phyloP scores from a whole-genome alignment of 75 land plant species.

The Gnetum montanum region DNA sequence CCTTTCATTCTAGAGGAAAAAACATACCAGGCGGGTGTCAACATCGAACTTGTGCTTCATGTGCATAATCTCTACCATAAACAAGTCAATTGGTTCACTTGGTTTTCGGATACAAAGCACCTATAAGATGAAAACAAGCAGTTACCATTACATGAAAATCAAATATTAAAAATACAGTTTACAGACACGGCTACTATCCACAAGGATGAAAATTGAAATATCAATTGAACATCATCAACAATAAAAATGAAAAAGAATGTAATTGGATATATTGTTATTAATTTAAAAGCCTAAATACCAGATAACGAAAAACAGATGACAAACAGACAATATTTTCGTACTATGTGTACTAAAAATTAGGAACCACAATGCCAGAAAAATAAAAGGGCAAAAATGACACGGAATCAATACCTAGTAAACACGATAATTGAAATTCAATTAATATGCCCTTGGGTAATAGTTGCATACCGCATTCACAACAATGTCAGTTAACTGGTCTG shows the following conservation, averaged over 20 bases:
- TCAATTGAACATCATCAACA: neutral
- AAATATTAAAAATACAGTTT: no score
- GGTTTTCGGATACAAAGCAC: constrained; percentile 90
- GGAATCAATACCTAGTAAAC: neutral
- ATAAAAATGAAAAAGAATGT: neutral
- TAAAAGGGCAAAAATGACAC: neutral
- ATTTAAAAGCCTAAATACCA: no score
- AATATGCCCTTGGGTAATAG: neutral
- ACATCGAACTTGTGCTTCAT: constrained; percentile 98
- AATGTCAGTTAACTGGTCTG: constrained; percentile 91
- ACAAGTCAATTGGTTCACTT: constrained; percentile 83
- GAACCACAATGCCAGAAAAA: neutral
- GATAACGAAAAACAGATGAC: no score
- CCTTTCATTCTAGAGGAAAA: no score
- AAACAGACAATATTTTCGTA: neutral
- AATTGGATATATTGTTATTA: neutral
- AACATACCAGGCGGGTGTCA: constrained; percentile 81
- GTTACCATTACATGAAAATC: neutral
- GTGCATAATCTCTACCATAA: constrained; percentile 99
- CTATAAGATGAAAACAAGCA: constrained; percentile 20
- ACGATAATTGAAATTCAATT: no score
- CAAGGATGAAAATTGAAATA: neutral
- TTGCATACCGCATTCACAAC: constrained; percentile 79
- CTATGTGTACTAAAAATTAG: neutral
- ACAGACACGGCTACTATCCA: no score